Conservation (phyloP, 768 basidiomycete species). For the Lactifluus subvellereus region DNA sequence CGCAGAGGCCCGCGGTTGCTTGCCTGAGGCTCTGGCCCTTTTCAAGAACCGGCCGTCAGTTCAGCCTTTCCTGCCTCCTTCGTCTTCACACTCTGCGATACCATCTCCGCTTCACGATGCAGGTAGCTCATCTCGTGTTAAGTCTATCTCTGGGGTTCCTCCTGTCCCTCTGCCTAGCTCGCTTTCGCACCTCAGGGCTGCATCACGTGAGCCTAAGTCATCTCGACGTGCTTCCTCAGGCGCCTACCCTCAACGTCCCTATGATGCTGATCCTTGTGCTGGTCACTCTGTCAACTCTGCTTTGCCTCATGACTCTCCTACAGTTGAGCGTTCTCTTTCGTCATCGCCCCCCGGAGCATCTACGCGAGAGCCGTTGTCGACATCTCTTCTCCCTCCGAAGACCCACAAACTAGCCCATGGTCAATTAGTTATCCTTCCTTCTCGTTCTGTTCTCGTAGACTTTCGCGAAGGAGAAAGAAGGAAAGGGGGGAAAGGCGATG, state of each 20-base stretch:
- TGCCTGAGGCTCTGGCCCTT: neutral
- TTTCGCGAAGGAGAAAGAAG: slow-evolving; percentile 50
- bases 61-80: neutral
- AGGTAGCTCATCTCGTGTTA: neutral
- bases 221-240: neutral
- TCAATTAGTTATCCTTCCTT: slow-evolving; percentile 45
- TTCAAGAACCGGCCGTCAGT: neutral
- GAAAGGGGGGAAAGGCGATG: slow-evolving; percentile 40
- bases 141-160: neutral
- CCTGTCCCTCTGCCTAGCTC: neutral
- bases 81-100: neutral
- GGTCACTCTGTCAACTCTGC: neutral
- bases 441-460: slow-evolving; percentile 46
- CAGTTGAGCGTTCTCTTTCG: neutral
- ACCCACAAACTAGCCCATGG: slow-evolving; percentile 46
- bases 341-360: neutral
- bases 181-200: neutral
- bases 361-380: slow-evolving; percentile 15
- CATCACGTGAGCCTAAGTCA: neutral
- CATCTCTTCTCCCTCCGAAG: slow-evolving; percentile 31
- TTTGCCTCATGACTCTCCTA: neutral
- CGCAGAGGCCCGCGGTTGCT: neutral
- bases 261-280: neutral
- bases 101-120: neutral
- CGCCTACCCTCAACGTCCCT: neutral